Percentiles rank a stretch among this genome's conserved stretches.
phyloP scores from a whole-genome alignment of 2,329 filamentous ascomycete genomes.

The Xylariaceae sp. region DNA sequence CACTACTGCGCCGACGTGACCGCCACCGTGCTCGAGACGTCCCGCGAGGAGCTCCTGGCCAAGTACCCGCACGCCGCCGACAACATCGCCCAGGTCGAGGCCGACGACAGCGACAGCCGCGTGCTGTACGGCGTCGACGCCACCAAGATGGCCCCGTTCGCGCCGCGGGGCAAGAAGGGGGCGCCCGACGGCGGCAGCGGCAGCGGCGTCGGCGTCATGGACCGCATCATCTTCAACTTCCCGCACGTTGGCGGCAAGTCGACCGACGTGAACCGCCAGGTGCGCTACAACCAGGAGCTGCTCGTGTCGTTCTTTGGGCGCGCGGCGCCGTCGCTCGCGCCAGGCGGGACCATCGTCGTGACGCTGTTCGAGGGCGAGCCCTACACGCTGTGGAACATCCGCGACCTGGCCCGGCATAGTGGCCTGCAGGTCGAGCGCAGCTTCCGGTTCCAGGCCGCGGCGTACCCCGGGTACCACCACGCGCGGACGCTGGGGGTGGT shows the following conservation, averaged over 20 bases:
- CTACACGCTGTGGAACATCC: conserved; percentile 93
- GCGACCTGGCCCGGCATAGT: conserved; percentile 76
- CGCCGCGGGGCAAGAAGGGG: conserved; percentile 12
- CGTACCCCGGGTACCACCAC: conserved; percentile 72
- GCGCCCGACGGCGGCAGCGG: background rate
- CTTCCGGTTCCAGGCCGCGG: conserved; percentile 61
- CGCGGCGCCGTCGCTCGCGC: conserved; percentile 47
- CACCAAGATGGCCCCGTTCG: conserved; percentile 53
- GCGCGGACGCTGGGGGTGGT: conserved; percentile 68
- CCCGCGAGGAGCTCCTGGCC: conserved; percentile 49
- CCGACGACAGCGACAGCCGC: conserved; percentile 30
- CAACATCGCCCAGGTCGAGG: conserved; percentile 52
- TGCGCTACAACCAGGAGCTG: conserved; percentile 82
- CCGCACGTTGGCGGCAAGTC: conserved; percentile 90
- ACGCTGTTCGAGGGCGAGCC: conserved; percentile 92
- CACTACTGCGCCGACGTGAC: conserved; percentile 64
- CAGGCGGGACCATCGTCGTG: conserved; percentile 64
- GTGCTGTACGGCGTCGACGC: conserved; percentile 65
- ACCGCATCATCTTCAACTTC: conserved; percentile 91
- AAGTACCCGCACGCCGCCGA: conserved; percentile 72
- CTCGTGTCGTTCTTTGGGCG: conserved; percentile 64
- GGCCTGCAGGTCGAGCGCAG: conserved; percentile 67
- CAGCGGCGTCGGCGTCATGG: conserved; percentile 44
- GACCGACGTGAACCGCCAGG: conserved; percentile 91
- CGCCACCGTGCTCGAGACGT: conserved; percentile 64